A percentile compares a stretch with the other conserved stretches of the same genome.
These are phyloP conservation scores for Aspergillus diversus DNA, from an alignment of 495 filamentous ascomycete species.

Conservation along the genomic window DNA sequence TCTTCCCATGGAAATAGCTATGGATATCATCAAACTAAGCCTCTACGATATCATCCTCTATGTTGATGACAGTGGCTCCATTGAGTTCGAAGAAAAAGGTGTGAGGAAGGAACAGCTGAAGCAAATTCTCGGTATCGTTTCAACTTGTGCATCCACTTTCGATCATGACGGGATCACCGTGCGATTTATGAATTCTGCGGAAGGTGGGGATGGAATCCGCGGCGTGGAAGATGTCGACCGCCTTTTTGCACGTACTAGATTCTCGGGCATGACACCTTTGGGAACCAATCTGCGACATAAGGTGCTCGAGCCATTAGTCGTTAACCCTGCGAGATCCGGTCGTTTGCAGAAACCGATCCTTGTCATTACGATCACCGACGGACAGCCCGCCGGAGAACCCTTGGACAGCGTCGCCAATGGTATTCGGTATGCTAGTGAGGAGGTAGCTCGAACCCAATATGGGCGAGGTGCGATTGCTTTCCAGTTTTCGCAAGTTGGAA, in stretches of 20 bases:
- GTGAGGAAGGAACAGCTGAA: constrained; percentile 67
- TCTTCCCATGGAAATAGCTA: constrained; percentile 64
- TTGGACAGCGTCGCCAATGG: constrained; percentile 52
- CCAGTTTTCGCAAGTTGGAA: constrained; percentile 77
- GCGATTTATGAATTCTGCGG: constrained; percentile 69
- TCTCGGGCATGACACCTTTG: constrained; percentile 70
- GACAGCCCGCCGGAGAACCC: constrained; percentile 62
- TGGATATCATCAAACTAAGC: constrained; percentile 68
- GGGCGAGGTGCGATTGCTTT: constrained; percentile 62
- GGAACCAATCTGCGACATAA: constrained; percentile 64
- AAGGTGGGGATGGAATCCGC: constrained; percentile 56
- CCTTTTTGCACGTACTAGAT: constrained; percentile 61
- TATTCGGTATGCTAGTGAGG: constrained; percentile 51
- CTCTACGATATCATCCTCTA: constrained; percentile 71
- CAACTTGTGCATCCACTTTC: constrained; percentile 68
- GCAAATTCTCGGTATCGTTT: constrained; percentile 63
- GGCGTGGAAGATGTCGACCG: constrained; percentile 60
- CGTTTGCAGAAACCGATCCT: constrained; percentile 66
- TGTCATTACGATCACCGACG: constrained; percentile 74
- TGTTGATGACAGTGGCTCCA: constrained; percentile 75
- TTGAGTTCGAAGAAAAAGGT: constrained; percentile 68
- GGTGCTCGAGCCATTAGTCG: constrained; percentile 63
- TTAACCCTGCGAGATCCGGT: constrained; percentile 50
- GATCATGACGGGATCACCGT: constrained; percentile 71
- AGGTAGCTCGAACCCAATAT: constrained; percentile 50